phyloP scores from a whole-genome alignment of 2,329 filamentous ascomycete genomes.

The Fusarium tanahbumbuense region DNA sequence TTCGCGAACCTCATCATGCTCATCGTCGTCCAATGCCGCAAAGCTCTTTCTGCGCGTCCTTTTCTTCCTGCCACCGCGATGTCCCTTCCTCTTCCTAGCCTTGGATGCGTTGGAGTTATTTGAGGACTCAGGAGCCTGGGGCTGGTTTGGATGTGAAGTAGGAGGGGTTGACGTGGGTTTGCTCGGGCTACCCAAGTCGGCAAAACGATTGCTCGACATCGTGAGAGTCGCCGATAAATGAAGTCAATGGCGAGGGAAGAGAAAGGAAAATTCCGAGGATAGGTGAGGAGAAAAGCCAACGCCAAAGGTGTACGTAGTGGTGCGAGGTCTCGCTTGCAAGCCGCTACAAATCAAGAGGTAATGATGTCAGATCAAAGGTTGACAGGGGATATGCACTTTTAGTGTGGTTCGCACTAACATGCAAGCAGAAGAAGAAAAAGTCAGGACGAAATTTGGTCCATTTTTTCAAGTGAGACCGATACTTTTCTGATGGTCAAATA shows the following conservation, averaged over 20 bases:
- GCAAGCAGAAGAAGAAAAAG: neutral
- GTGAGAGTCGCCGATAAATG: slow-evolving; percentile 15
- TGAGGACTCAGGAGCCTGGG: slow-evolving; percentile 29
- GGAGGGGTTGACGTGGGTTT: slow-evolving; percentile 17
- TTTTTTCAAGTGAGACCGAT: neutral
- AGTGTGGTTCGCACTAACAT: slow-evolving; percentile 17
- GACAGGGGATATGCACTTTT: slow-evolving; percentile 19
- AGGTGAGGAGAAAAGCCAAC: slow-evolving; percentile 10
- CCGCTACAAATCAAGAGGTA: slow-evolving; percentile 28
- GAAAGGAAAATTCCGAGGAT: neutral
- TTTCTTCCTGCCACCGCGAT: slow-evolving; percentile 83
- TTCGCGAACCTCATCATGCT: slow-evolving; percentile 53
- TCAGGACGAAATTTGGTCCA: neutral
- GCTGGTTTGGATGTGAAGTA: slow-evolving; percentile 23
- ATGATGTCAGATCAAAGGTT: slow-evolving; percentile 44
- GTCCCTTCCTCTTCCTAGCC: slow-evolving; percentile 74
- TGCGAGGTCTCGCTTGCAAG: slow-evolving; percentile 23
- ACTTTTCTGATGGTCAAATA: neutral
- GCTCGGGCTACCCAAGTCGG: slow-evolving; percentile 39
- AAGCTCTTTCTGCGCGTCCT: slow-evolving; percentile 84
- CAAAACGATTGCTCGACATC: slow-evolving; percentile 52
- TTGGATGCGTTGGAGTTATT: slow-evolving; percentile 35
- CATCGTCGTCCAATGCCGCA: slow-evolving; percentile 70
- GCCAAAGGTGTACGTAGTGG: slow-evolving; percentile 9
- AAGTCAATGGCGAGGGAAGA: slow-evolving; percentile 9